These are phyloP conservation scores for Botrytis elliptica DNA, from an alignment of 2,329 filamentous ascomycete genomes.

Conservation along the genomic window DNA sequence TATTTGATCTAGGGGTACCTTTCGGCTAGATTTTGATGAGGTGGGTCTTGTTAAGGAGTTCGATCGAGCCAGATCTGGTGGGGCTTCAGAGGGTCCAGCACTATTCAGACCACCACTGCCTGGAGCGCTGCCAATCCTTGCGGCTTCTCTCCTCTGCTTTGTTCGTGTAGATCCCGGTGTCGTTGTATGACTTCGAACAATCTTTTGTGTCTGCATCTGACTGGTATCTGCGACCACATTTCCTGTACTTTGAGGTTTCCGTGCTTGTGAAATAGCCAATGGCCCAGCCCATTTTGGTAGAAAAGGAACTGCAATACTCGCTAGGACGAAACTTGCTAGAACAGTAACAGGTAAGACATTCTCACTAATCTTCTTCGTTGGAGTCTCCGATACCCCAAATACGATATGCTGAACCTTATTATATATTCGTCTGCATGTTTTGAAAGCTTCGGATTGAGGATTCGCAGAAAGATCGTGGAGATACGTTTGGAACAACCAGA, in stretches of 20 bases:
- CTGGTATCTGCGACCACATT: conserved; percentile 59
- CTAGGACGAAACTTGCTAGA: conserved; percentile 75
- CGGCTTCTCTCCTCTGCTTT: conserved; percentile 45
- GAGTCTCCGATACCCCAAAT: conserved; percentile 71
- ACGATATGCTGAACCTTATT: conserved; percentile 88
- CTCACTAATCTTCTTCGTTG: conserved; percentile 73
- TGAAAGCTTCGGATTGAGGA: conserved; percentile 74
- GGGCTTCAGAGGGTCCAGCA: conserved; percentile 23
- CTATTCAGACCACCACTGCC: conserved; percentile 38
- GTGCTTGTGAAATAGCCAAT: conserved; percentile 76
- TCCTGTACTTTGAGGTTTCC: conserved; percentile 66
- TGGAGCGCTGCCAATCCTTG: conserved; percentile 43
- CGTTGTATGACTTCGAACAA: conserved; percentile 69
- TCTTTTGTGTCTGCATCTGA: conserved; percentile 52
- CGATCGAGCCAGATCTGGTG: conserved; percentile 30
- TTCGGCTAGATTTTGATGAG: conserved; percentile 32
- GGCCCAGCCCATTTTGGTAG: conserved; percentile 78
- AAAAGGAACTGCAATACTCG: conserved; percentile 71
- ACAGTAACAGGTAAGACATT: conserved; percentile 79
- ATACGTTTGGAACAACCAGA: conserved; percentile 88
- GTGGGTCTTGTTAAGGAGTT: conserved; percentile 31
- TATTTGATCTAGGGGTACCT: conserved; percentile 29
- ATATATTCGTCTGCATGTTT: conserved; percentile 79
- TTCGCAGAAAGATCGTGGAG: conserved; percentile 75
- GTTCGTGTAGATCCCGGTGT: conserved; percentile 48